phyloP scores from a whole-genome alignment of 371 early-diverging fungal genomes.

The Mortierella sp. region DNA sequence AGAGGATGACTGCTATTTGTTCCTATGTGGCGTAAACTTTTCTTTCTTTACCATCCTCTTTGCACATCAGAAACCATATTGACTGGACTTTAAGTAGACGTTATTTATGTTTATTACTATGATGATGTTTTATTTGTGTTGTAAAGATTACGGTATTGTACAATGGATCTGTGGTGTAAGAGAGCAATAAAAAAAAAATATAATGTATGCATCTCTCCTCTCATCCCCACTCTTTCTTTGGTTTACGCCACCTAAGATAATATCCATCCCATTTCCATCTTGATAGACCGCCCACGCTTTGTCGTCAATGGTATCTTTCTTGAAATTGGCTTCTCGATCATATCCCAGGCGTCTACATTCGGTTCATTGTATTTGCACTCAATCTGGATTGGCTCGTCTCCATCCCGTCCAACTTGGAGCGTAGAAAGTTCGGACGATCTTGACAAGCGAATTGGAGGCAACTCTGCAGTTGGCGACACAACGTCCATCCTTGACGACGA shows the following conservation, averaged over 20 bases:
- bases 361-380: constrained; percentile 57
- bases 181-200: too few species aligned
- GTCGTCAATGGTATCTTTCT: constrained; percentile 35
- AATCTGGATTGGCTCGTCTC: constrained; percentile 30
- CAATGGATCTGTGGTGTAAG: neutral
- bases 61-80: too few species aligned
- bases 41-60: too few species aligned
- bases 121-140: neutral
- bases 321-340: constrained; percentile 53
- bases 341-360: constrained; percentile 54
- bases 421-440: neutral
- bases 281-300: constrained; percentile 46
- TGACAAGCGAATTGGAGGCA: constrained; percentile 34
- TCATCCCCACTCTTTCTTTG: neutral
- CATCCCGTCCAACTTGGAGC: constrained; percentile 36
- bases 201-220: neutral
- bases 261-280: constrained; percentile 59
- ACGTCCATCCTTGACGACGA: constrained; percentile 29
- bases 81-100: too few species aligned
- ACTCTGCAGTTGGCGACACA: constrained; percentile 21
- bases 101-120: too few species aligned
- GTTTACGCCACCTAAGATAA: constrained; percentile 23
- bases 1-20: too few species aligned
- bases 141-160: neutral
- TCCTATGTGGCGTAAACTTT: neutral